phyloP scores from a whole-genome alignment of 2,329 filamentous ascomycete species.

The Verticillium nonalfalfae region DNA sequence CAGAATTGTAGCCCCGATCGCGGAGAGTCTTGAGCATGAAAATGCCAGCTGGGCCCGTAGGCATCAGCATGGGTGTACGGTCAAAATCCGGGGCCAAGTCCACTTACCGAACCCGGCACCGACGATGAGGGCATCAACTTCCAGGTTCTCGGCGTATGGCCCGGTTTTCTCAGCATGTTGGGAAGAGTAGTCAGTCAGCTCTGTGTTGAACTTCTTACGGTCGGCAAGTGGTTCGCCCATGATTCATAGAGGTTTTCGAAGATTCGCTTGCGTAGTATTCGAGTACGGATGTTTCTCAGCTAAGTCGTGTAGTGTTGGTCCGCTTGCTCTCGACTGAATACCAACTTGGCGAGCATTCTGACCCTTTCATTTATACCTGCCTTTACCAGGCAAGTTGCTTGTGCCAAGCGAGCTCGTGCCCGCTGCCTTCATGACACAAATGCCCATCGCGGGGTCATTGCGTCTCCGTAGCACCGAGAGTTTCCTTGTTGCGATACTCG shows the following conservation, averaged over 20 bases:
- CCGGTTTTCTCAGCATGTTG: slow-evolving; percentile 22
- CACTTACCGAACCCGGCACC: slow-evolving; percentile 36
- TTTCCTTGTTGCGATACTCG: background rate
- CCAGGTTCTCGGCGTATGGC: slow-evolving; percentile 33
- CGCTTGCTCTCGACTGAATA: background rate
- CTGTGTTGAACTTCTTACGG: slow-evolving; percentile 32
- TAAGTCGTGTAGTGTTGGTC: too few relatives aligned
- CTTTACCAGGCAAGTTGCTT: background rate
- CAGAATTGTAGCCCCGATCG: slow-evolving; percentile 38
- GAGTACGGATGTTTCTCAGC: too few relatives aligned
- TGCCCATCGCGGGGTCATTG: too few relatives aligned
- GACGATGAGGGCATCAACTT: slow-evolving; percentile 36
- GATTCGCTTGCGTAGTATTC: background rate
- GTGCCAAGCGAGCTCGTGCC: too few relatives aligned
- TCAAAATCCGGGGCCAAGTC: background rate
- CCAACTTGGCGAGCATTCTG: background rate
- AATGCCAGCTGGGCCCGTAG: too few relatives aligned
- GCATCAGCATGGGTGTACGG: background rate
- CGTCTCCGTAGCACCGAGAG: background rate
- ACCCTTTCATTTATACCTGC: background rate
- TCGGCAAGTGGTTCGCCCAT: slow-evolving; percentile 12
- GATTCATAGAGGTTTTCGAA: background rate
- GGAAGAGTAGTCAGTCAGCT: slow-evolving; percentile 30
- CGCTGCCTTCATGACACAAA: too few relatives aligned
- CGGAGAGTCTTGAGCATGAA: slow-evolving; percentile 37